A percentile compares a stretch with the other conserved stretches of the same genome.
These are phyloP conservation scores for rapeseed (Brassica napus) DNA, from an alignment of 345 rosid species.

Conservation along the genomic window DNA sequence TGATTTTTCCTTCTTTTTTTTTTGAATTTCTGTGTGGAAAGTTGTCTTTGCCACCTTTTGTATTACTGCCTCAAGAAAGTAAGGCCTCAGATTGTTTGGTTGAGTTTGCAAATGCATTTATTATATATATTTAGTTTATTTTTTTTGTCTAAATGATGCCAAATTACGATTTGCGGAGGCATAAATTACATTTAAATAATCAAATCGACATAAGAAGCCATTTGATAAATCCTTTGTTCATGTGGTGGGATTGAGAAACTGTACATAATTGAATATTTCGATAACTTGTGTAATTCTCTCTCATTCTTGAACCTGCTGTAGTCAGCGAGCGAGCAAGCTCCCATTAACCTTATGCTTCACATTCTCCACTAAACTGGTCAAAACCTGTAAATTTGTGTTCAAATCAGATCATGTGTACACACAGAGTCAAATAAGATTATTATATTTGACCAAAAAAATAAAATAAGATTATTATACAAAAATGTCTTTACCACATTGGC, in stretches of 20 bases:
- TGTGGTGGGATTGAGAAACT: conserved; percentile 14
- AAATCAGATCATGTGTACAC: too few species aligned
- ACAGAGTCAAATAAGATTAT: too few species aligned
- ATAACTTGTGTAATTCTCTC: conserved; percentile 12
- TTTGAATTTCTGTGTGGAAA: conserved; percentile 27
- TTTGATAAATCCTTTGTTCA: neutral
- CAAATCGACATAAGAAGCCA: neutral
- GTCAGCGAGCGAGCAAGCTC: conserved; percentile 78
- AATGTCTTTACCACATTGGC: too few species aligned
- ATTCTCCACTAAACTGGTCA: conserved; percentile 62
- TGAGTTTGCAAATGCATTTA: neutral
- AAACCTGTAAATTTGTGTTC: too few species aligned
- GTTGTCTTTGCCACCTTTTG: conserved; percentile 6
- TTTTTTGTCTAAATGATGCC: neutral
- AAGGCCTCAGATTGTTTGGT: neutral
- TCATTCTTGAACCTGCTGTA: conserved; percentile 67
- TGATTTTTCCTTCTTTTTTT: neutral
- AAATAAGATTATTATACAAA: too few species aligned
- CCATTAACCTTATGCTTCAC: conserved; percentile 77
- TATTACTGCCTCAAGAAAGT: neutral
- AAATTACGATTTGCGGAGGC: neutral
- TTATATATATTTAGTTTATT: neutral
- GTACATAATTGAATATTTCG: conserved; percentile 12
- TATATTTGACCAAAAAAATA: too few species aligned
- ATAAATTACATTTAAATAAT: neutral